These are phyloP conservation scores for Neurospora sp. DNA, from an alignment of 495 filamentous ascomycete species.

Conservation along the genomic window DNA sequence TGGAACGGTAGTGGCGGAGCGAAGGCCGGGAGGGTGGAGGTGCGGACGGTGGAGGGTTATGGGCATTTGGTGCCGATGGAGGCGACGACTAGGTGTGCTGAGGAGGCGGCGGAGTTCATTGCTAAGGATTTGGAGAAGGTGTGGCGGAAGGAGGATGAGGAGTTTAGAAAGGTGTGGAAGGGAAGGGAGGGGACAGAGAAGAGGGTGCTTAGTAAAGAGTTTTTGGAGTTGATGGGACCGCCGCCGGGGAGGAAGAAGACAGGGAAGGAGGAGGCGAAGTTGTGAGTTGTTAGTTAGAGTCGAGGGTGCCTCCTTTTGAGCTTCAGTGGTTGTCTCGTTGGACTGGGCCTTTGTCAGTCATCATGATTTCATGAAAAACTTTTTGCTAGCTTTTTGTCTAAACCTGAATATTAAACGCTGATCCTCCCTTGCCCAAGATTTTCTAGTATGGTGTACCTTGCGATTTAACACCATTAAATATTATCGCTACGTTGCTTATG, in stretches of 20 bases:
- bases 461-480: background rate
- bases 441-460: background rate
- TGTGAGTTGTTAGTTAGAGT: background rate
- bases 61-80: slow-evolving; percentile 88
- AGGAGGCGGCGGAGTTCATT: slow-evolving; percentile 53
- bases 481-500: background rate
- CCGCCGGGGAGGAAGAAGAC: background rate
- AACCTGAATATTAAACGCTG: background rate
- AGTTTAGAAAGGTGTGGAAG: slow-evolving; percentile 46
- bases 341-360: background rate
- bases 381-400: background rate
- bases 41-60: slow-evolving; percentile 52
- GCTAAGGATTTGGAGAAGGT: slow-evolving; percentile 43
- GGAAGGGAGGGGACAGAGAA: slow-evolving; percentile 39
- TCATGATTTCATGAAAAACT: background rate
- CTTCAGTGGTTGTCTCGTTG: too few relatives aligned
- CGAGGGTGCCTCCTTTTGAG: background rate
- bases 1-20: slow-evolving; percentile 59
- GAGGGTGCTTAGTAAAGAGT: slow-evolving; percentile 36
- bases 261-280: background rate
- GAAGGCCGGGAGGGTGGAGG: slow-evolving; percentile 54
- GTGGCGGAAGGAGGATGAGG: slow-evolving; percentile 54
- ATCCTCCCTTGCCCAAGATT: background rate
- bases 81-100: slow-evolving; percentile 52
- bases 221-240: slow-evolving; percentile 15